Conservation (phyloP, 495 filamentous ascomycete species). For the Tuber melanosporum region DNA sequence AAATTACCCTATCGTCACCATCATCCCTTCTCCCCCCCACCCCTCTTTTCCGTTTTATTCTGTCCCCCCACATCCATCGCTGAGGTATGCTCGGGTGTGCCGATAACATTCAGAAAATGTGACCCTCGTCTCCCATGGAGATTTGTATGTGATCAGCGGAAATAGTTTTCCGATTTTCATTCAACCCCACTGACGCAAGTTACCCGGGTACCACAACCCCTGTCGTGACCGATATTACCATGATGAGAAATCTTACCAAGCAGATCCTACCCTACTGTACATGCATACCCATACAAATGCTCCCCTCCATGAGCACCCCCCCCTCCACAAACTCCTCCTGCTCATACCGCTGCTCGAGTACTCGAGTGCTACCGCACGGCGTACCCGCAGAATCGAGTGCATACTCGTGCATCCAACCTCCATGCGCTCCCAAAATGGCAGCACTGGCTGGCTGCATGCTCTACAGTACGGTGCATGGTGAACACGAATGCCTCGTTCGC, state of each 20-base stretch:
- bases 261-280: neutral
- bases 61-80: slow-evolving; percentile 4
- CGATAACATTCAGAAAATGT: neutral
- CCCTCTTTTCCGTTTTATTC: neutral
- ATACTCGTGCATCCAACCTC: neutral
- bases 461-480: neutral
- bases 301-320: neutral
- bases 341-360: neutral
- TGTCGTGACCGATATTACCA: slow-evolving; percentile 1
- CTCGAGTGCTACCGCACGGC: neutral
- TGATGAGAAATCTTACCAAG: slow-evolving; percentile 27
- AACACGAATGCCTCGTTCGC: neutral
- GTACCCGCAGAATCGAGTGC: neutral
- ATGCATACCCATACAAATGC: neutral
- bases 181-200: neutral
- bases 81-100: neutral
- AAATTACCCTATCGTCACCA: neutral
- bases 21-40: neutral
- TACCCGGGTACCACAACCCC: neutral
- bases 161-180: neutral
- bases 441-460: neutral
- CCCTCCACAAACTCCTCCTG: neutral
- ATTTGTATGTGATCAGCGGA: neutral
- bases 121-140: neutral
- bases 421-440: neutral